Evolutionary conservation across 2,329 filamentous ascomycete species (phyloP).

Genomic region (Fusarium sp.): DNA sequence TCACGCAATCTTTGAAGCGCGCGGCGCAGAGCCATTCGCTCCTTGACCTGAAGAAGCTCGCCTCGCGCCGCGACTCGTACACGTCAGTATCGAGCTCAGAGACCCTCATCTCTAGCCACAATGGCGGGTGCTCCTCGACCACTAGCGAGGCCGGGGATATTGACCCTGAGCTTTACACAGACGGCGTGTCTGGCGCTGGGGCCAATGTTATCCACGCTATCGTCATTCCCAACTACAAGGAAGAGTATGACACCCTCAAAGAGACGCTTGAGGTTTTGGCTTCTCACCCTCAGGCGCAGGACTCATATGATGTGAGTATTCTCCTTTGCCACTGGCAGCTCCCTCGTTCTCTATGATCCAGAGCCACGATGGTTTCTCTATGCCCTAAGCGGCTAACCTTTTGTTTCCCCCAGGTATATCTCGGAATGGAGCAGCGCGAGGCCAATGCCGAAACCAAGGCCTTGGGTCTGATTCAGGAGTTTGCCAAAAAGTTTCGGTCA

Average conservation of each 20-base stretch:
- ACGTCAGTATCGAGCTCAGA: constrained; percentile 68
- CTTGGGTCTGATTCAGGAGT: constrained; percentile 69
- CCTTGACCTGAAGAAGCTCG: constrained; percentile 59
- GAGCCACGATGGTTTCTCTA: background rate
- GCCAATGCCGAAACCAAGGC: constrained; percentile 71
- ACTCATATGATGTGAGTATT: constrained; percentile 75
- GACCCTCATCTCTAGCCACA: constrained; percentile 59
- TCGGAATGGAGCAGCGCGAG: constrained; percentile 80
- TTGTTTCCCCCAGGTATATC: constrained; percentile 66
- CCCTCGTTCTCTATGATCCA: background rate
- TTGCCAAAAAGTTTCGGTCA: constrained; percentile 72
- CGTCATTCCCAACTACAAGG: constrained; percentile 80
- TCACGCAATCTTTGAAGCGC: constrained; percentile 64
- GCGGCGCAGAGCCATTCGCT: constrained; percentile 58
- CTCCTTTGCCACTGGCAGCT: too few species aligned
- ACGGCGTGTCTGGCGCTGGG: constrained; percentile 57
- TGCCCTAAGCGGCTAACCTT: constrained; percentile 2
- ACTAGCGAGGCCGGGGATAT: constrained; percentile 65
- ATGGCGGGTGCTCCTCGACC: constrained; percentile 60
- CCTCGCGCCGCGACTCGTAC: constrained; percentile 63
- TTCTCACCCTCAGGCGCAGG: constrained; percentile 72
- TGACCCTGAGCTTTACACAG: constrained; percentile 60
- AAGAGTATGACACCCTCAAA: constrained; percentile 74
- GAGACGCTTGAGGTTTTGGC: constrained; percentile 78
- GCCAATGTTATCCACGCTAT: constrained; percentile 71